Base-by-base conservation (phyloP, 140 eudicot genomes). In the Anethum foeniculum region DNA sequence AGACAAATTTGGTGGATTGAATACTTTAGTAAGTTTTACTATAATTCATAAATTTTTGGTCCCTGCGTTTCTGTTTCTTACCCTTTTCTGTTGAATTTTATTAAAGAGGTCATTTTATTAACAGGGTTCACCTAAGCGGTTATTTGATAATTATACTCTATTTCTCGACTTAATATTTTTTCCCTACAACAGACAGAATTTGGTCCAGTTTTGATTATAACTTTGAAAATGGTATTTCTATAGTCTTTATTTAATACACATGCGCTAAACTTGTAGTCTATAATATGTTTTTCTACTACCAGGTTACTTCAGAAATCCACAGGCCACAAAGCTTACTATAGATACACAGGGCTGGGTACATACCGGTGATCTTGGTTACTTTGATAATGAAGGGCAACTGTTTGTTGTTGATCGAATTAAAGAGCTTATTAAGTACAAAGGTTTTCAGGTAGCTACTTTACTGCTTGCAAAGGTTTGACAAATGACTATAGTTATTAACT, bases 331-430 rank as follows among this genome's bases (percentile, higher is more conserved):
- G 88, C 91, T 87, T 74, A 92, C 98, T n/a, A 89, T 92, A 65
- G 98, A 94, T 83, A 80, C 86, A 74, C 90, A 85, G 27, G 90
- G 97, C 15, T 94, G 94, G 87, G 86, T 94, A 71, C 97, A 90
- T 83, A 94, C 98, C 0, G 99, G 97, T 28, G 99, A 95, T 84
- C 92, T 95, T 77, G 99, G 99, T 52, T 90, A 92, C 83, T 89
- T 95, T 77, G 99, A 95, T 71, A 91, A 89, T 13, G 90, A 90
- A 56, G 99, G 97, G 49, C 94, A 90, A 72, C 75, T 92, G 27
- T 95, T 77, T 76, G 91, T 95, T 36, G 97, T 95, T 78, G 99
- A 95, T 80, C 84, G 99, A 64, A 84, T 92, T 67, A 95, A 92
- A 81, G 99, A 95, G 85, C 97, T 95, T 76, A 95, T 92, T 44